Conservation (phyloP, 768 basidiomycete species). For the Kwoniella europaea region DNA sequence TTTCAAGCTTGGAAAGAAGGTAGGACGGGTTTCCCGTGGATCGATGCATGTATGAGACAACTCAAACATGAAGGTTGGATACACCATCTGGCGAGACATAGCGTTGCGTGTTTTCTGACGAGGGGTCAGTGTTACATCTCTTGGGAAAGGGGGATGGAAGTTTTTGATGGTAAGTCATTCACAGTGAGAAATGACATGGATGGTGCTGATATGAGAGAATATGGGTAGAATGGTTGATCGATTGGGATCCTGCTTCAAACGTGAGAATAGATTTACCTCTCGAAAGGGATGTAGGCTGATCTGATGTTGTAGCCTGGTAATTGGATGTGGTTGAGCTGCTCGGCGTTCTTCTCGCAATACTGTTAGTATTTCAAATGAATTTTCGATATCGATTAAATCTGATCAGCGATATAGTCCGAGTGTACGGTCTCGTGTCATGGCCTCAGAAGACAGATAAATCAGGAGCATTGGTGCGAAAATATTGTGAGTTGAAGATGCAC, state of each 20-base stretch:
- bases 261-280: conserved; percentile 24
- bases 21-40: conserved; percentile 59
- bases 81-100: conserved; percentile 59
- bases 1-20: conserved; percentile 54
- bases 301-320: conserved; percentile 45
- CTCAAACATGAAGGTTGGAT: conserved; percentile 59
- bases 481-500: conserved; percentile 36
- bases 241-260: conserved; percentile 58
- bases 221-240: conserved; percentile 54
- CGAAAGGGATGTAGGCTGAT: background rate
- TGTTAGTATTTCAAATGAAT: too few species aligned
- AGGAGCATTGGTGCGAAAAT: conserved; percentile 57
- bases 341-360: conserved; percentile 58
- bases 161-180: conserved; percentile 57
- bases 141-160: conserved; percentile 60
- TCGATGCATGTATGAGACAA: conserved; percentile 59
- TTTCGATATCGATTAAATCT: too few species aligned
- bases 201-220: background rate
- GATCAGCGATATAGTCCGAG: conserved; percentile 51
- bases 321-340: conserved; percentile 60
- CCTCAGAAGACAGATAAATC: conserved; percentile 57
- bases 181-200: background rate
- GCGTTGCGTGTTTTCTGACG: conserved; percentile 59
- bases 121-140: conserved; percentile 59
- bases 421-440: conserved; percentile 56